Base-by-base conservation (phyloP, 495 filamentous ascomycete species). In the Massariosphaeria phaeospora region DNA sequence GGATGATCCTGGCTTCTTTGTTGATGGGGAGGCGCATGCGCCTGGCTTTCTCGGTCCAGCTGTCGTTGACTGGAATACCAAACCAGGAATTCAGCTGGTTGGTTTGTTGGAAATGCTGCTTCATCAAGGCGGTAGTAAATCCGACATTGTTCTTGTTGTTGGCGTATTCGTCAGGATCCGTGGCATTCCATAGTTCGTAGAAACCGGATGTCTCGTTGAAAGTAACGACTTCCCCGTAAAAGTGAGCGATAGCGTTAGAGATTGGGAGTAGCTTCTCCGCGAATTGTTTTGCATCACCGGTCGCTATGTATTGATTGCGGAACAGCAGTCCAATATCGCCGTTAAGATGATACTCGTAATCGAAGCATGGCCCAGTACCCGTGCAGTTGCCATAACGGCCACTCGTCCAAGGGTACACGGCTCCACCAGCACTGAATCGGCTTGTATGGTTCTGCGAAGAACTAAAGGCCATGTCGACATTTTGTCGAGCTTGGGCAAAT, bases 91-190 rank as follows among this genome's bases (percentile, higher is more conserved):
- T 79, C 61, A 85, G 78, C 3, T 61, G 30, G 57, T 83, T 84
- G 9, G 82, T 79, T 44, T 77, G 69, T 55, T 70, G 53, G 79
- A 75, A 13, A 76, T 84, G 62, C 74, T 71, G 29, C 72, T 79
- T 49, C 50, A 86, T 80, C 8, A 85, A 70, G 0, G 83, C 78
- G 72, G 86, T 85, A 1, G 86, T 89, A 63, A 80, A 90, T 21
- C 82, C 85, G 36, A 83, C 82, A 20, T 86, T 85, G 60, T 85
- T 76, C 17, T 85, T 67, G 26, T 80, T 72, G 60, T 90, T 89
- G 5, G 84, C 84, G 61, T 85, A 88, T 67, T 88, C 84, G 62
- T 88, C 84, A 70, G 86, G 86, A 68, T 90, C 86, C 1, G 86
- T 90, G 76, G 86, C 86, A 59, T 90, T 90, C n/a, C 62, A 55